phyloP scores from a whole-genome alignment of 495 filamentous ascomycete genomes.

The Penicillium arizonense region DNA sequence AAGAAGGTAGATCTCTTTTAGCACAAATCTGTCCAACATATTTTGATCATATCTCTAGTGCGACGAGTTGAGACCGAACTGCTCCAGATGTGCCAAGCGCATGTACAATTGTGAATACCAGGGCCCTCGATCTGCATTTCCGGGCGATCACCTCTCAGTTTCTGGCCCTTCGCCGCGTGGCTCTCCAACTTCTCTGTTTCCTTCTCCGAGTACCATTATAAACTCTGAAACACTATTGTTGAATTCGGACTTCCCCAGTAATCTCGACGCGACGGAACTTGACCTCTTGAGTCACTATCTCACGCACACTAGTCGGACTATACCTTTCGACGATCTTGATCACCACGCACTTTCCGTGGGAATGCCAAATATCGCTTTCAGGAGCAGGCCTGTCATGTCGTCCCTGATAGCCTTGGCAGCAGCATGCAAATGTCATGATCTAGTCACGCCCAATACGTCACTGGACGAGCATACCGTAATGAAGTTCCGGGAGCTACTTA shows the following conservation, averaged over 20 bases:
- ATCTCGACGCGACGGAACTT: conserved; percentile 30
- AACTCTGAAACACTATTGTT: neutral
- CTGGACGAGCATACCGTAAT: conserved; percentile 3
- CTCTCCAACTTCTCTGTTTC: neutral
- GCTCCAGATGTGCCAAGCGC: conserved; percentile 23
- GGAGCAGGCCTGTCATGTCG: conserved; percentile 38
- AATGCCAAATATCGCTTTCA: conserved; percentile 41
- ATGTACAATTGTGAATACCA: conserved; percentile 21
- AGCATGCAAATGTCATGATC: conserved; percentile 38
- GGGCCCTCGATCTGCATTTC: neutral
- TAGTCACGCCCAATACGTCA: conserved; percentile 11
- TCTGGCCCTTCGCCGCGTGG: conserved; percentile 4
- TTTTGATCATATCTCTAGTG: conserved; percentile 18
- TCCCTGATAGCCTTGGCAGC: conserved; percentile 41
- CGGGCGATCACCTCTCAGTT: conserved; percentile 7
- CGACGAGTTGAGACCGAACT: conserved; percentile 24
- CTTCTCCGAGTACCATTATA: conserved; percentile 1
- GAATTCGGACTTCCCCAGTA: neutral
- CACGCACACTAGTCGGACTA: conserved; percentile 39
- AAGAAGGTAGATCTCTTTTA: conserved; percentile 27
- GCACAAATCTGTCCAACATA: neutral
- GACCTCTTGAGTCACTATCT: conserved; percentile 39
- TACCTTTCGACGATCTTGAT: conserved; percentile 31
- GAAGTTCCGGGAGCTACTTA: neutral
- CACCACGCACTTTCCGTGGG: conserved; percentile 39